Percentiles rank a stretch among this genome's conserved stretches.
phyloP scores from a whole-genome alignment of 495 filamentous ascomycete genomes.

The Penicillium egyptiacum region DNA sequence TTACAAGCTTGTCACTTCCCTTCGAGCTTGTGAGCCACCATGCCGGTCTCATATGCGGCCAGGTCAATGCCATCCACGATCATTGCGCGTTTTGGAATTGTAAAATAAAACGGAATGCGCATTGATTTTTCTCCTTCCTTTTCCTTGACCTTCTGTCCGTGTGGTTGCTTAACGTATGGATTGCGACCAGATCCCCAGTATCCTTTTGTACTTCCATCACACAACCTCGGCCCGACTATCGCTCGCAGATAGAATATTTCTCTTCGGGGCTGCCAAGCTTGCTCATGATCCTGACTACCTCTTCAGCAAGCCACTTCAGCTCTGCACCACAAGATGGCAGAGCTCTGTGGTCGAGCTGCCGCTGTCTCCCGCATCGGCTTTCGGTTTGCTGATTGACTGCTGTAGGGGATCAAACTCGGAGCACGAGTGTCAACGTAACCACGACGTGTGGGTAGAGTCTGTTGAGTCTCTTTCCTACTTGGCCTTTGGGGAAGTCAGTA shows the following conservation, averaged over 20 bases:
- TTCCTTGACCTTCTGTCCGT: background rate
- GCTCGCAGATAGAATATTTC: background rate
- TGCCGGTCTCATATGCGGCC: background rate
- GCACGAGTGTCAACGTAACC: too few relatives aligned
- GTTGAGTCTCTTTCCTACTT: too few relatives aligned
- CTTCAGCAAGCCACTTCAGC: conserved; percentile 1
- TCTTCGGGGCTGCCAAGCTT: background rate
- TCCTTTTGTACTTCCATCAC: background rate
- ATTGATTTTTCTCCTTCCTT: background rate
- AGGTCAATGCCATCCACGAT: conserved; percentile 1
- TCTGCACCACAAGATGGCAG: background rate
- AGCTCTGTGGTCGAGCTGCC: background rate
- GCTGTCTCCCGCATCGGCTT: background rate
- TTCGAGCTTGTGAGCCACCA: too few relatives aligned
- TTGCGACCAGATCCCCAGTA: background rate
- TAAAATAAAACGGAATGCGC: background rate
- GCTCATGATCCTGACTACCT: conserved; percentile 3
- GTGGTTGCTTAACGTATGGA: background rate
- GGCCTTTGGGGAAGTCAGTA: too few relatives aligned
- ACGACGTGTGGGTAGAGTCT: too few relatives aligned
- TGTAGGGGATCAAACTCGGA: too few relatives aligned
- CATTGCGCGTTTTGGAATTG: background rate
- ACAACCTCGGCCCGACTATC: background rate
- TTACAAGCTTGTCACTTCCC: too few relatives aligned
- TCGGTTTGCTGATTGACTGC: too few relatives aligned